Evolutionary conservation across 2,329 filamentous ascomycete genomes (phyloP).

Genomic region (Ophiostoma piceae): DNA sequence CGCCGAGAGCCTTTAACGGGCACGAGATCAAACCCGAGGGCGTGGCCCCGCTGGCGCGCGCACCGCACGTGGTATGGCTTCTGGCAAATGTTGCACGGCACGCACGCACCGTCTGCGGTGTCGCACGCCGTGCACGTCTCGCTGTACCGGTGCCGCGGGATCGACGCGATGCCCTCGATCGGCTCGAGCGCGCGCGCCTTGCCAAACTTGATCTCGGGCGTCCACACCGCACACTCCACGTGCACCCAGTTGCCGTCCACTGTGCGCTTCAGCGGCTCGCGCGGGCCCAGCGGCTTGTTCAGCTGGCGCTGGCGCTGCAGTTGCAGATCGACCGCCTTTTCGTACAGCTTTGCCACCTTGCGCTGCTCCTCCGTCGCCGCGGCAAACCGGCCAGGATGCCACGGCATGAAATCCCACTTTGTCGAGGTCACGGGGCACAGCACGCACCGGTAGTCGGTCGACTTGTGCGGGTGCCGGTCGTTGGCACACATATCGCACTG

Average conservation of each 20-base stretch:
- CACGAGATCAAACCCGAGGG: constrained; percentile 82
- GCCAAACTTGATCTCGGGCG: constrained; percentile 87
- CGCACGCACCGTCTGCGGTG: constrained; percentile 66
- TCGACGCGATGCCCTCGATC: constrained; percentile 83
- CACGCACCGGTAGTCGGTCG: constrained; percentile 91
- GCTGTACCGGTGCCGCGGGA: constrained; percentile 63
- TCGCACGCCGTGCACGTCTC: constrained; percentile 83
- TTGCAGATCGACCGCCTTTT: constrained; percentile 75
- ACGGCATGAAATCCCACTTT: constrained; percentile 54
- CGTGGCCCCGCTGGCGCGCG: constrained; percentile 75
- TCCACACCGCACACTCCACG: constrained; percentile 87
- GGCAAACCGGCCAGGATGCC: too few species aligned
- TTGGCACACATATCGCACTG: constrained; percentile 93
- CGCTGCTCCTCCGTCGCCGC: too few species aligned
- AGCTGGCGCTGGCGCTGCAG: constrained; percentile 75
- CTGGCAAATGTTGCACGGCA: constrained; percentile 72
- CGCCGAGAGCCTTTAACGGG: constrained; percentile 84
- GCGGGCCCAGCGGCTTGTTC: constrained; percentile 74
- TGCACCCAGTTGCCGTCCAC: constrained; percentile 98
- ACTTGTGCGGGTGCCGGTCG: constrained; percentile 84
- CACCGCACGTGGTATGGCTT: constrained; percentile 78
- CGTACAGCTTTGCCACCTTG: constrained; percentile 27
- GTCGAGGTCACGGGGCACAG: constrained; percentile 80
- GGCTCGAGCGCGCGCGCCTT: constrained; percentile 75
- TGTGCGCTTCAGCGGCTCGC: constrained; percentile 88